Evolutionary conservation across 495 filamentous ascomycete species (phyloP), one percentile per base, ranked within the genome.

Genomic region (Podospora bellae-mahoneyi): DNA sequence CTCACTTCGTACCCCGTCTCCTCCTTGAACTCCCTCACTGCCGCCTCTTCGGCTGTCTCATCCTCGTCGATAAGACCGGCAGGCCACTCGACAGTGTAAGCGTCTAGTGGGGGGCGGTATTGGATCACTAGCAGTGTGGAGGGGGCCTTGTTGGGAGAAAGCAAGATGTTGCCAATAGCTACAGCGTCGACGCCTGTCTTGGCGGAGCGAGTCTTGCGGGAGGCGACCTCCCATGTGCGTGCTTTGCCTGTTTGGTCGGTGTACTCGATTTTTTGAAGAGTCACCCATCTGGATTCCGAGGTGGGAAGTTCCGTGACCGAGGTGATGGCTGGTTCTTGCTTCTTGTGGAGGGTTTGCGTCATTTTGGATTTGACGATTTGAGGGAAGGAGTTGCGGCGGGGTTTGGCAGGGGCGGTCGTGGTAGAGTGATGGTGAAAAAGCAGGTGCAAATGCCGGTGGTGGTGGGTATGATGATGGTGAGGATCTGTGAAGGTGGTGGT

Each of bases 11-110:
- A 97, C 1, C 94, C 94, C 4, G 92, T 96, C 79, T 97, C 94
- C 80, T 97, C 94, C 71, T 86, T 90, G 67, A 97, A 86, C 76
- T 97, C 93, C 54, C 93, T 82, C 48, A 95, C 87, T 0, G 93
- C 93, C 65, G 91, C 92, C 71, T 90, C 76, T 75, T 93, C 91
- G 3, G 91, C 85, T 13, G 87, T 90, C 77, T 96, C 93, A 16
- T 85, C 86, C 9, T 85, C 87, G 78, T 97, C 93, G 30, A 96
- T 85, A 9, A 97, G 77, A 0, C 93, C 93, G 0, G 93, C 93
- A 0, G 93, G 93, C 63, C 94, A 87, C 75, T 97, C 93, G 64
- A 96, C 87, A 44, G 87, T 88, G 62, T 90, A 85, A 48, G 89
- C 88, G 71, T 90, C 87, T 26, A 95, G 84, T 0, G 93, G 93